phyloP scores from a whole-genome alignment of 768 basidiomycete species.

The Clavaria fumosa region DNA sequence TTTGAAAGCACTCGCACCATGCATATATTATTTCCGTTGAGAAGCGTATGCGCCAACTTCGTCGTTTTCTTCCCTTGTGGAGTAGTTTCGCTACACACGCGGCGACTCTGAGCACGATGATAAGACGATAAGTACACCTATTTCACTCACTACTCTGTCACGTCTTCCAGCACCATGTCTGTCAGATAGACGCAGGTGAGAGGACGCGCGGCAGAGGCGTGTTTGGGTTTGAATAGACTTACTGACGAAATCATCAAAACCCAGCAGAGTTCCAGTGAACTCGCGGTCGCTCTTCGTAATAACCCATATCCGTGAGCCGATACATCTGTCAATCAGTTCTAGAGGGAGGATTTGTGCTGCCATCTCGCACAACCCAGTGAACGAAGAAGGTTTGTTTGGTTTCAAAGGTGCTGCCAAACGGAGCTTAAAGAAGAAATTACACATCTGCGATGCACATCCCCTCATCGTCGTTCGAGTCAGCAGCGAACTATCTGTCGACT shows the following conservation, averaged over 20 bases:
- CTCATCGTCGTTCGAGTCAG: conserved; percentile 34
- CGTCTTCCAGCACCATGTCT: conserved; percentile 95
- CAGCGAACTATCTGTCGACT: conserved; percentile 48
- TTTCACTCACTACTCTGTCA: conserved; percentile 76
- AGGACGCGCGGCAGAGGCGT: conserved; percentile 3
- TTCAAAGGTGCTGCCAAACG: background rate
- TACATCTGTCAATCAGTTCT: conserved; percentile 97
- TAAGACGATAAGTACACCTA: background rate
- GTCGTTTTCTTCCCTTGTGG: conserved; percentile 69
- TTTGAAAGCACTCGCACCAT: conserved; percentile 68
- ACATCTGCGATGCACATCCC: conserved; percentile 10
- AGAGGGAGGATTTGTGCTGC: conserved; percentile 91
- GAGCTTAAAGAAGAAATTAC: conserved; percentile 5
- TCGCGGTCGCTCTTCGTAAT: conserved; percentile 97
- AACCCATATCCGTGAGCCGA: conserved; percentile 94
- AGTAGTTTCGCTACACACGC: conserved; percentile 57
- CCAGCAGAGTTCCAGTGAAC: conserved; percentile 87
- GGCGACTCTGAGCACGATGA: background rate
- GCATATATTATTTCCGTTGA: conserved; percentile 94
- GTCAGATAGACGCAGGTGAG: background rate
- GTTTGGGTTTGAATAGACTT: conserved; percentile 34
- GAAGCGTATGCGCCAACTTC: conserved; percentile 69
- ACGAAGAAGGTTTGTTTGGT: no score
- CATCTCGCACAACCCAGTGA: no score
- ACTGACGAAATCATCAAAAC: conserved; percentile 99